Evolutionary conservation across 345 rosid genomes (phyloP).

Genomic region (Euclidium syriacum): DNA sequence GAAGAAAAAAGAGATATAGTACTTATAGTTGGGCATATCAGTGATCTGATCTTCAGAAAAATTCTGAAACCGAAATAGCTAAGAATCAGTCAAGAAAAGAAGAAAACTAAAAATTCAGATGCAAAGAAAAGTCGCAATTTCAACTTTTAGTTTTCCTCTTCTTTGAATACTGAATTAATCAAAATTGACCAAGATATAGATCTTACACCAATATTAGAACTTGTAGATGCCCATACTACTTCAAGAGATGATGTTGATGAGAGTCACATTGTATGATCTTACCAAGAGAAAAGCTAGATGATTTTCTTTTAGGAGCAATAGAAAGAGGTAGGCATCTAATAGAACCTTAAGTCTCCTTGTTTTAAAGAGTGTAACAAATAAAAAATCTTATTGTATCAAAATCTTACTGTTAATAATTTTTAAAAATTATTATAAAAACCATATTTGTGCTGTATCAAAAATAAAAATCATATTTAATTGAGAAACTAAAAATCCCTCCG

Average conservation of each 20-base stretch:
- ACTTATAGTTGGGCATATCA: background rate
- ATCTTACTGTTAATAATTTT: too few relatives aligned
- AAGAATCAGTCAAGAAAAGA: constrained; percentile 19
- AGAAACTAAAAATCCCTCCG: background rate
- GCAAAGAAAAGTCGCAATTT: constrained; percentile 30
- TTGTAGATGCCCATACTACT: background rate
- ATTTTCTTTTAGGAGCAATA: background rate
- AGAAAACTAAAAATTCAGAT: constrained; percentile 10
- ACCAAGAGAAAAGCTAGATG: background rate
- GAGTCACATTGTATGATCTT: background rate
- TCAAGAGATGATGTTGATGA: background rate
- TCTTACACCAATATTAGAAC: background rate
- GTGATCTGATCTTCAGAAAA: constrained; percentile 13
- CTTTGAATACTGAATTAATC: too few relatives aligned
- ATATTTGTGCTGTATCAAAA: too few relatives aligned
- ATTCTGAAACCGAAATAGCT: constrained; percentile 3
- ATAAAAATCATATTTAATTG: background rate
- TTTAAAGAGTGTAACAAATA: too few relatives aligned
- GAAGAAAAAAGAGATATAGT: constrained; percentile 9
- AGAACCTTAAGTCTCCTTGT: too few relatives aligned
- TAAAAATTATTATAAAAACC: too few relatives aligned
- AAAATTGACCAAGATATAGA: constrained; percentile 1
- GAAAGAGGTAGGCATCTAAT: background rate
- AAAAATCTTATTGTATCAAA: too few relatives aligned
- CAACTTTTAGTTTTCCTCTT: too few relatives aligned